Base-by-base conservation (phyloP, 2,329 filamentous ascomycete species). In the Fusarium verrucosum region DNA sequence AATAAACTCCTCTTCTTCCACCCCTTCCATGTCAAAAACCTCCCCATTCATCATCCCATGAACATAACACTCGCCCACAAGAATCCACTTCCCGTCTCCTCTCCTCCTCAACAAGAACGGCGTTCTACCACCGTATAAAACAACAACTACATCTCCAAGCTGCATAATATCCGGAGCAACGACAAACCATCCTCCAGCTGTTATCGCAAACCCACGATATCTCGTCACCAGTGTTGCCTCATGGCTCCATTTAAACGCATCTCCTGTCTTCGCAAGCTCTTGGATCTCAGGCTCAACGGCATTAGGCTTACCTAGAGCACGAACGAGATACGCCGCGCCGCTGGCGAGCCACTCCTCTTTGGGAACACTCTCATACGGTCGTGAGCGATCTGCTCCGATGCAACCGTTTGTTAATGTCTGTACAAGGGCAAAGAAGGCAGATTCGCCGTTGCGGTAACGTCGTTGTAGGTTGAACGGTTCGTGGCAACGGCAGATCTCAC, bases 1-100 rank as follows among this genome's bases (percentile, higher is more conserved):
- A 3, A 67, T 51, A 68, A 77, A 77, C 38, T 69, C 68, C 40
- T 77, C 73, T 19, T 75, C 68, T 7, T 62, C 38, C 2, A 61
- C n/a, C 10, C 58, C 66, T 7, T 70, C 60, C 8, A 58, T 50
- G 14, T 62, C 50, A 53, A 76, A 59, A 4, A 65, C 72, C 58
- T 78, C 75, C 2, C 75, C 75, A 28, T 73, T 63, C 77, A 78
- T 78, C 44, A 78, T 50, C 2, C 76, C 76, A 52, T 77, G 75
- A 4, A 76, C 72, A 54, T 78, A 78, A 32, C 76, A 78, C 57
- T 78, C 76, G 2, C 76, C 75, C 13, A 78, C 51, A 19, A 78
- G 49, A 14, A 50, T 55, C 73, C 74, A 77, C 4, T 57, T 58
- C 1, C 41, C 61, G 0, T 45, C 55, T 1, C 45, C 45, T 23